Conservation (phyloP, 139 green algal genomes). For the Chlorella sorokiniana region DNA sequence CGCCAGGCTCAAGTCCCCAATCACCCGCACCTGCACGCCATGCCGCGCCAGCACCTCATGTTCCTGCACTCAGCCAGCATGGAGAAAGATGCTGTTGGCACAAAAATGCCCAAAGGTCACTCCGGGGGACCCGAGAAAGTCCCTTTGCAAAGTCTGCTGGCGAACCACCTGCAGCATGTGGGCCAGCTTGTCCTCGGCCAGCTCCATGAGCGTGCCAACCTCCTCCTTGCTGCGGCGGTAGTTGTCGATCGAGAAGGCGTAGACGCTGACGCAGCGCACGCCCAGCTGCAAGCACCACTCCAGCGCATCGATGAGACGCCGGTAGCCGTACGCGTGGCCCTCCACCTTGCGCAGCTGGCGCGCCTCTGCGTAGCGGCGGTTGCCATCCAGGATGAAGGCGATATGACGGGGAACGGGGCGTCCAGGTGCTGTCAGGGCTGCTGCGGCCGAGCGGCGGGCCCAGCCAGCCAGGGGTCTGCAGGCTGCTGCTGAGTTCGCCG, state of each 20-base stretch:
- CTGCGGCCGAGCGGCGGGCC: neutral
- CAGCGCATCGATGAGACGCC: constrained; percentile 77
- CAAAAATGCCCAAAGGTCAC: no score
- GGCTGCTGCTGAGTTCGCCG: no score
- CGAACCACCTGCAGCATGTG: constrained; percentile 54
- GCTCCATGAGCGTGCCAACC: constrained; percentile 81
- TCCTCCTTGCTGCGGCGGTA: constrained; percentile 81
- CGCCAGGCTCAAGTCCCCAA: constrained; percentile 79
- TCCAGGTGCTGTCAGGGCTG: constrained; percentile 19
- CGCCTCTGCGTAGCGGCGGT: constrained; percentile 81
- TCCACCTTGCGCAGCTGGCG: constrained; percentile 40
- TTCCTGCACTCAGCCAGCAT: no score
- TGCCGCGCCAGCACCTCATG: constrained; percentile 59
- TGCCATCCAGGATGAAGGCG: constrained; percentile 98
- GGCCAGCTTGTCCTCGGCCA: constrained; percentile 80
- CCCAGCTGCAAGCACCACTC: constrained; percentile 92
- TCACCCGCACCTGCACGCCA: constrained; percentile 73
- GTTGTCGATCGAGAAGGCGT: constrained; percentile 97
- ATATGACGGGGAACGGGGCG: constrained; percentile 75
- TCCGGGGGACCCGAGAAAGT: no score
- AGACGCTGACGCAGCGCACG: constrained; percentile 83
- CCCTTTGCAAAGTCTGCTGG: no score
- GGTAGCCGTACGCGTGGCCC: constrained; percentile 74
- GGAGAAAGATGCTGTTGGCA: neutral
- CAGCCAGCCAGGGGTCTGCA: neutral